A percentile compares a stretch with the other conserved stretches of the same genome.
Conservation (phyloP, 176 grass and related monocot genomes). For the Eragrostis nindensis region DNA sequence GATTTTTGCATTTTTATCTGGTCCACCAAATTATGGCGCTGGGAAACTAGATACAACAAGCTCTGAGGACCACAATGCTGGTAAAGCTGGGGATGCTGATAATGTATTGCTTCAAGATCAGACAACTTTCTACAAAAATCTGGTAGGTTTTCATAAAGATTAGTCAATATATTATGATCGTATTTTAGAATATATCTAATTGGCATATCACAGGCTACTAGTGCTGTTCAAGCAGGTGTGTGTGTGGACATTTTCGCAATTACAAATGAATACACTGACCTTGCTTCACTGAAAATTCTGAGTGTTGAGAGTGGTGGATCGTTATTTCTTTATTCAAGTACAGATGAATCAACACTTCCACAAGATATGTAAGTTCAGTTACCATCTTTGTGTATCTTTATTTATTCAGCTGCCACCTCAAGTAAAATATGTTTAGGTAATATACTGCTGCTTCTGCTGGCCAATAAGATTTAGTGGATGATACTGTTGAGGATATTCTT, state of each 20-base stretch:
- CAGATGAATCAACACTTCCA: conserved; percentile 94
- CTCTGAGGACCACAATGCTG: conserved; percentile 63
- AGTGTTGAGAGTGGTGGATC: conserved; percentile 95
- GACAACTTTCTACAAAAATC: conserved; percentile 85
- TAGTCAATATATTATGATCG: conserved; percentile 25
- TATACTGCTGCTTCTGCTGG: conserved; percentile 15
- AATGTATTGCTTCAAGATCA: conserved; percentile 65
- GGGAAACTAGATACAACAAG: conserved; percentile 69
- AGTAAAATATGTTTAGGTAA: background rate
- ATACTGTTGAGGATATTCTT: background rate
- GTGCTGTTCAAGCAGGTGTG: conserved; percentile 97
- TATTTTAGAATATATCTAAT: conserved; percentile 60
- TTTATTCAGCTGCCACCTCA: conserved; percentile 27
- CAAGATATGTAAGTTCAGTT: conserved; percentile 88
- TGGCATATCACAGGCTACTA: conserved; percentile 87
- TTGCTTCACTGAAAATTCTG: conserved; percentile 84
- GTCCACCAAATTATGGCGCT: conserved; percentile 87
- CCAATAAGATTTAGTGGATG: conserved; percentile 13
- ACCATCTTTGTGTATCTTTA: conserved; percentile 11
- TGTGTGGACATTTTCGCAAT: conserved; percentile 95
- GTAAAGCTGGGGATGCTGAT: conserved; percentile 60
- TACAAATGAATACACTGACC: conserved; percentile 94
- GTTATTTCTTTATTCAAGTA: conserved; percentile 82
- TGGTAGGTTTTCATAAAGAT: conserved; percentile 61
- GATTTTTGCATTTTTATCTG: conserved; percentile 92